Conservation (phyloP, 352 stramenopile species). For the Pythium insidiosum region DNA sequence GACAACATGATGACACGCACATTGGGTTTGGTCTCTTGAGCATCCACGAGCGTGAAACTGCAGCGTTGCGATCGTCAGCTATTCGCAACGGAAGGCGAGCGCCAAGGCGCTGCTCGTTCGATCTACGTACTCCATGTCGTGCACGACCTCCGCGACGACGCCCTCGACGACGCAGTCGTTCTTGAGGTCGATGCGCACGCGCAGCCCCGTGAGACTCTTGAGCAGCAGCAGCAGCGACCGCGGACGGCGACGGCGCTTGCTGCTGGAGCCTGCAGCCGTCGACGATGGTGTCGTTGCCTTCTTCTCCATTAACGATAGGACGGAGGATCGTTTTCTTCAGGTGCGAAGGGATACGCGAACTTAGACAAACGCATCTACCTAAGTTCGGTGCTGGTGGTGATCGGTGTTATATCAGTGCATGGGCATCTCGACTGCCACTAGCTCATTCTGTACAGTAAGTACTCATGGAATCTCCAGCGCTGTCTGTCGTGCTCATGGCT, state of each 20-base stretch:
- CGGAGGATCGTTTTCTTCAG: too few species aligned
- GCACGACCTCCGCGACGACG: slow-evolving; percentile 72
- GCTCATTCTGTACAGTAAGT: too few species aligned
- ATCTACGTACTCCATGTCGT: slow-evolving; percentile 73
- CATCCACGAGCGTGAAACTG: slow-evolving; percentile 66
- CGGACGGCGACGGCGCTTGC: slow-evolving; percentile 9
- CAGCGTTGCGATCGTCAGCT: neutral
- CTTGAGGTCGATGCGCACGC: slow-evolving; percentile 78
- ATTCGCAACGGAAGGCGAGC: neutral
- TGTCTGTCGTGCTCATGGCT: too few species aligned
- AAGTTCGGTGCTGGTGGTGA: too few species aligned
- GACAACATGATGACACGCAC: too few species aligned
- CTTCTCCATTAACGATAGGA: too few species aligned
- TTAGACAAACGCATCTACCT: too few species aligned
- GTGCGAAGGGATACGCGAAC: too few species aligned
- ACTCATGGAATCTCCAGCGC: too few species aligned
- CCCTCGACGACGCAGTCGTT: slow-evolving; percentile 76
- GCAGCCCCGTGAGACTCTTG: slow-evolving; percentile 78
- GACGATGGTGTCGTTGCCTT: neutral
- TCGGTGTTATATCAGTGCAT: too few species aligned
- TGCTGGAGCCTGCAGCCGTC: neutral
- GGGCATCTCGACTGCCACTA: too few species aligned
- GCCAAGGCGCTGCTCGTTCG: neutral
- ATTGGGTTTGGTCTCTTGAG: slow-evolving; percentile 64
- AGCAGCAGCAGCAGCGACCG: slow-evolving; percentile 70